Evolutionary conservation across 2,329 filamentous ascomycete genomes (phyloP).

Genomic region (Aspergillus nomiae): DNA sequence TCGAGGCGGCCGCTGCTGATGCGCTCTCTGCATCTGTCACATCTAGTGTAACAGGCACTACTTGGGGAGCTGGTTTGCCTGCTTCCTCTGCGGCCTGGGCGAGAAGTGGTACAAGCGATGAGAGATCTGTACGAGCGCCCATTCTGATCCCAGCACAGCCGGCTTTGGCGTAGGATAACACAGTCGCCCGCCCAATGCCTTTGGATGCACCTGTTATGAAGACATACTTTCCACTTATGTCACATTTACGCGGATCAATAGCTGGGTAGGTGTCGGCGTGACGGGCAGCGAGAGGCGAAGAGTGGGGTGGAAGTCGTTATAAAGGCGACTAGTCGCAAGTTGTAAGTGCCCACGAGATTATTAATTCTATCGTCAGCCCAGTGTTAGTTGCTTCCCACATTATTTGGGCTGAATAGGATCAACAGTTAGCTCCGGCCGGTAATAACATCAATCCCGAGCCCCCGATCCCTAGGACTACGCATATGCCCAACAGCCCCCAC

Average conservation of each 20-base stretch:
- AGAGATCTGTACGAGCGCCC: neutral
- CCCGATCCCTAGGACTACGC: neutral
- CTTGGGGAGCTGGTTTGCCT: conserved; percentile 31
- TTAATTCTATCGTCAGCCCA: neutral
- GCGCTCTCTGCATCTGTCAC: conserved; percentile 44
- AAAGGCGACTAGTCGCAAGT: neutral
- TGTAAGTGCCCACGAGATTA: neutral
- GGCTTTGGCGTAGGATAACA: neutral
- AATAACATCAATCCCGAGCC: neutral
- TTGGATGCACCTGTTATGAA: neutral
- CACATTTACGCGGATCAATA: neutral
- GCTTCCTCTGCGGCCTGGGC: conserved; percentile 1
- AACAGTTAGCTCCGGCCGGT: neutral
- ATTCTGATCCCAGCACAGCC: neutral
- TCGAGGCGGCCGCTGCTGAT: conserved; percentile 32
- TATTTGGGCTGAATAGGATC: neutral
- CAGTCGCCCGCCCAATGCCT: neutral
- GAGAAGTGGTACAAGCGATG: neutral
- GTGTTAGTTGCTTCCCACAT: neutral
- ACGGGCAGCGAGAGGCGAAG: neutral
- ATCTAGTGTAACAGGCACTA: conserved; percentile 49
- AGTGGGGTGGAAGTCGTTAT: neutral
- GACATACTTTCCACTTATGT: neutral
- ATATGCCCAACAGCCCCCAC: neutral
- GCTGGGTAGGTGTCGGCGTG: conserved; percentile 1